Evolutionary conservation across 129 eudicot species (phyloP).

Genomic region (Arctium lappa): DNA sequence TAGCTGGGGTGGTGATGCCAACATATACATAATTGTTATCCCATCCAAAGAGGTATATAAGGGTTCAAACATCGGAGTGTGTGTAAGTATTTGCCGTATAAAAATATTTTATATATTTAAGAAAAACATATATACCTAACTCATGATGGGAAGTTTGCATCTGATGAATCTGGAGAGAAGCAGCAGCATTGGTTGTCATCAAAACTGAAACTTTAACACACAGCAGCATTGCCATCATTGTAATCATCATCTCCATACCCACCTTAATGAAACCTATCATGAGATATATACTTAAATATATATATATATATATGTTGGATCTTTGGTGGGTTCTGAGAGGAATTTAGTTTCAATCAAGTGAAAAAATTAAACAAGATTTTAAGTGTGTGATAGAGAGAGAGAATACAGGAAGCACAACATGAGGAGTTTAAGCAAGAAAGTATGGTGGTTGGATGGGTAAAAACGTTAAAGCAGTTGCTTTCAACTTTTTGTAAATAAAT

Average conservation of each 20-base stretch:
- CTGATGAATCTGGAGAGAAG: constrained; percentile 26
- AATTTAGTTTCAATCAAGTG: constrained; percentile 3
- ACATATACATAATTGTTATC: too few species aligned
- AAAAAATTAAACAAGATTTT: constrained; percentile 5
- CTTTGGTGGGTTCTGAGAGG: constrained; percentile 25
- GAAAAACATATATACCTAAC: constrained; percentile 26
- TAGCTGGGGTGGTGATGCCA: too few species aligned
- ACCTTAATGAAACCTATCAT: background rate
- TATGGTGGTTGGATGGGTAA: background rate
- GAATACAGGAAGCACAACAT: constrained; percentile 45
- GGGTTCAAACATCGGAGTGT: too few species aligned
- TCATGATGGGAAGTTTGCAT: constrained; percentile 17
- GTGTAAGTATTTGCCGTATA: background rate
- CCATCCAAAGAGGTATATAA: too few species aligned
- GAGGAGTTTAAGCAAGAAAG: constrained; percentile 37
- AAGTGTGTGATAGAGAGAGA: background rate
- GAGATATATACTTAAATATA: constrained; percentile 11
- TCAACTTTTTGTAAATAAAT: background rate
- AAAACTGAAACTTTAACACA: constrained; percentile 33
- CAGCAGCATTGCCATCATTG: constrained; percentile 16
- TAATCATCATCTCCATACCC: constrained; percentile 16
- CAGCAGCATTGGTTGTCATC: constrained; percentile 33
- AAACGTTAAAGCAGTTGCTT: background rate
- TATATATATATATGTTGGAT: constrained; percentile 10
- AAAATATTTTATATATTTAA: background rate